phyloP scores from a whole-genome alignment of 2,329 filamentous ascomycete species.

The Sordariomycetes sp. region DNA sequence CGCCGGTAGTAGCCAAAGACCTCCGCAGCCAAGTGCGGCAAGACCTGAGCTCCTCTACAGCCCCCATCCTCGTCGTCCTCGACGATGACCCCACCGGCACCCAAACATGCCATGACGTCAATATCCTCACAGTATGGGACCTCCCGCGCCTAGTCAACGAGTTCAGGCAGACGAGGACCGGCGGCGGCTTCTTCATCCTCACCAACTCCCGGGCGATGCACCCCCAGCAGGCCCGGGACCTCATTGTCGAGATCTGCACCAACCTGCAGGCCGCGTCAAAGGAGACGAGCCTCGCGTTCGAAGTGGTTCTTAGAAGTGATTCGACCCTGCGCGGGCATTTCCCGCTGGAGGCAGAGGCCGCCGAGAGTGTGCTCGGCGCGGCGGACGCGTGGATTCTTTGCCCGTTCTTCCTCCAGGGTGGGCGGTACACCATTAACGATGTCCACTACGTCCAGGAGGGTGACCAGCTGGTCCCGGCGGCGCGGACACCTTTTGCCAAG shows the following conservation, averaged over 20 bases:
- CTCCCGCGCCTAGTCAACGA: conserved; percentile 28
- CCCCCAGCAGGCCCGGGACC: conserved; percentile 29
- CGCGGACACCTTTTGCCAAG: conserved; percentile 42
- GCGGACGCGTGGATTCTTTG: conserved; percentile 43
- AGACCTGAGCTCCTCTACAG: background rate
- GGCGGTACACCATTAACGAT: conserved; percentile 43
- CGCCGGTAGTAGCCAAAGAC: background rate
- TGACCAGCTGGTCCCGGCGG: conserved; percentile 35
- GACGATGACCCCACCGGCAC: conserved; percentile 52
- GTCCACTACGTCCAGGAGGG: conserved; percentile 48
- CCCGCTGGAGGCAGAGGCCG: conserved; percentile 41
- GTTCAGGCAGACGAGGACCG: conserved; percentile 22
- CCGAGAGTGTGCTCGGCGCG: conserved; percentile 34
- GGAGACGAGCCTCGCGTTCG: conserved; percentile 27
- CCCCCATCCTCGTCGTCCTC: conserved; percentile 25
- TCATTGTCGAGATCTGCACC: conserved; percentile 38
- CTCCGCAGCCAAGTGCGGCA: background rate
- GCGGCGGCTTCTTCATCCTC: conserved; percentile 46
- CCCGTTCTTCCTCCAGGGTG: conserved; percentile 49
- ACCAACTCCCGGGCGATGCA: conserved; percentile 48
- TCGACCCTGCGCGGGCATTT: conserved; percentile 48
- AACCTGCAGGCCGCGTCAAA: conserved; percentile 34
- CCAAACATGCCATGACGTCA: conserved; percentile 48
- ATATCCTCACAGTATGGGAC: conserved; percentile 44
- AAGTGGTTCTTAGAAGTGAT: conserved; percentile 46